phyloP scores from a whole-genome alignment of 441 rosid species.

The Kokia cookei region DNA sequence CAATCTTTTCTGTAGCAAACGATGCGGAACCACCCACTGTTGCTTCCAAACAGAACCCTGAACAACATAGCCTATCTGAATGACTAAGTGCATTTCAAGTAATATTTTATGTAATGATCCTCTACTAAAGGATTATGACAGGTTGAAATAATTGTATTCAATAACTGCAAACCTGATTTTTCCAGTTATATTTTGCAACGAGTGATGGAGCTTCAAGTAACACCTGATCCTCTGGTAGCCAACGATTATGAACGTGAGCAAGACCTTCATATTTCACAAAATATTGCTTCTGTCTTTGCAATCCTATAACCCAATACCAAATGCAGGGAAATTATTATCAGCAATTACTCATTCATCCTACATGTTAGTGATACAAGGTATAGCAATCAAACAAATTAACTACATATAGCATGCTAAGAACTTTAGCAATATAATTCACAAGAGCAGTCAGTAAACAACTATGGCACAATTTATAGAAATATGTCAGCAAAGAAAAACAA shows the following conservation, averaged over 20 bases:
- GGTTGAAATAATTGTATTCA: not conserved
- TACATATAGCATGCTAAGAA: not conserved
- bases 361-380: not conserved
- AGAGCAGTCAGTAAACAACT: not conserved
- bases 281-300: slow-evolving; percentile 20
- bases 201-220: slow-evolving; percentile 41
- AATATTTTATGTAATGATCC: not conserved
- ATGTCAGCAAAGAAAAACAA: not conserved
- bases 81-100: slow-evolving; percentile 5
- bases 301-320: slow-evolving; percentile 13
- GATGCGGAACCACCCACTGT: slow-evolving; percentile 49
- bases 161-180: slow-evolving; percentile 30
- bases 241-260: slow-evolving; percentile 31
- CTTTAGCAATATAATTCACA: not conserved
- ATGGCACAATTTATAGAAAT: not conserved
- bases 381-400: not conserved
- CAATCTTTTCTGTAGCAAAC: slow-evolving; percentile 36
- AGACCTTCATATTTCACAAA: slow-evolving; percentile 36
- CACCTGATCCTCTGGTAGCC: slow-evolving; percentile 22
- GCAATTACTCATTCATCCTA: not conserved
- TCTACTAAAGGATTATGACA: not conserved
- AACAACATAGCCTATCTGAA: slow-evolving; percentile 4
- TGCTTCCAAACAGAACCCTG: slow-evolving; percentile 38
- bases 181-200: slow-evolving; percentile 34
- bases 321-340: not conserved